phyloP scores from a whole-genome alignment of 257 asterid species.

The Solanum sejunctum region DNA sequence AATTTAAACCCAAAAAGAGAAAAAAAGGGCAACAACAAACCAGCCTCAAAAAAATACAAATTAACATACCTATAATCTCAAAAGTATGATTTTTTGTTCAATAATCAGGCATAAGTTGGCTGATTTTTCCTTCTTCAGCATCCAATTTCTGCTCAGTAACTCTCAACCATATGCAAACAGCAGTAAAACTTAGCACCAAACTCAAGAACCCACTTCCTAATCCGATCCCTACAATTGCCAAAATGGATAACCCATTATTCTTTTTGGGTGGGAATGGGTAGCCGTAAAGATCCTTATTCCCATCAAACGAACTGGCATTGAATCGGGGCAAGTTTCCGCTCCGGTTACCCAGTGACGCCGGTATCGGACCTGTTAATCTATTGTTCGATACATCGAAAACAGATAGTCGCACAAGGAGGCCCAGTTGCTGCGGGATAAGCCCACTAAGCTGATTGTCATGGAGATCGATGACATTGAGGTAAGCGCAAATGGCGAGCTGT shows the following conservation, averaged over 20 bases:
- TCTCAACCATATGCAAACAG: constrained; percentile 86
- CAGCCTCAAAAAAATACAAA: not conserved
- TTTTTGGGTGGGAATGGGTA: constrained; percentile 69
- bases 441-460: constrained; percentile 66
- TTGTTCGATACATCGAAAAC: constrained; percentile 73
- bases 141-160: constrained; percentile 51
- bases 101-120: constrained; percentile 83
- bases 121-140: constrained; percentile 59
- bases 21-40: not conserved
- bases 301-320: constrained; percentile 62
- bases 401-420: constrained; percentile 54
- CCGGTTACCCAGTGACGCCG: constrained; percentile 60
- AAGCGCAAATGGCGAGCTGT: constrained; percentile 69
- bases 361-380: constrained; percentile 62
- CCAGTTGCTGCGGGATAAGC: constrained; percentile 66
- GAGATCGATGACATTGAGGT: constrained; percentile 83
- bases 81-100: constrained; percentile 8
- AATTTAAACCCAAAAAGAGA: not conserved
- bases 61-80: not conserved
- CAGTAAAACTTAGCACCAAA: constrained; percentile 75
- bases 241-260: constrained; percentile 46
- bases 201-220: constrained; percentile 83
- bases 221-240: constrained; percentile 89
- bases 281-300: constrained; percentile 80
- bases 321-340: constrained; percentile 61